A percentile compares a stretch with the other conserved stretches of the same genome.
phyloP scores from a whole-genome alignment of 2,329 filamentous ascomycete species.

The Tolypocladium tropicale region DNA sequence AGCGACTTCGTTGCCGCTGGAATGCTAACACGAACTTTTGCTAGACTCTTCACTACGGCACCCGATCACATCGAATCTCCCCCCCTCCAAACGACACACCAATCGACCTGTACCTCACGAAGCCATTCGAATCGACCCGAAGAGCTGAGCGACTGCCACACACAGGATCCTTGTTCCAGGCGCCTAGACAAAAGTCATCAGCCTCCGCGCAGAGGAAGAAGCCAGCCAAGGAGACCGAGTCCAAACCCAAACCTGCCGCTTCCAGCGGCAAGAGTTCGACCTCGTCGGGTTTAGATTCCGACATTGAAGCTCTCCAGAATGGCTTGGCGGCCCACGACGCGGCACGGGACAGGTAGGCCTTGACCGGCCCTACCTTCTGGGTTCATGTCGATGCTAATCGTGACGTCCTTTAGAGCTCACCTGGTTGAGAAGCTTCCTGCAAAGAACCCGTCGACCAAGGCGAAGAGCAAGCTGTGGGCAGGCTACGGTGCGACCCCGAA shows the following conservation, averaged over 20 bases:
- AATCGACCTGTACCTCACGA: constrained; percentile 47
- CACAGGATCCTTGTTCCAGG: constrained; percentile 40
- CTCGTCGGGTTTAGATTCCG: constrained; percentile 35
- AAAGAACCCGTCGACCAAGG: constrained; percentile 23
- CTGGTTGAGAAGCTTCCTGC: constrained; percentile 22
- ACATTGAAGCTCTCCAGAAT: constrained; percentile 38
- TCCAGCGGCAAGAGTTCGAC: constrained; percentile 21
- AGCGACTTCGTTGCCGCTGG: not conserved
- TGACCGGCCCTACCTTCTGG: constrained; percentile 3
- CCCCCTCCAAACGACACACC: constrained; percentile 33
- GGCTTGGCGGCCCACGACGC: constrained; percentile 25
- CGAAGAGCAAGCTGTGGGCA: constrained; percentile 33
- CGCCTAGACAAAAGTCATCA: constrained; percentile 22
- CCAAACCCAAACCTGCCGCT: constrained; percentile 18
- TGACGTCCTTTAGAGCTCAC: constrained; percentile 20
- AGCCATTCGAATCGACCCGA: constrained; percentile 35
- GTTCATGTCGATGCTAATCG: constrained; percentile 15
- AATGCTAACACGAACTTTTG: not conserved
- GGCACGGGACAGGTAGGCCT: constrained; percentile 23
- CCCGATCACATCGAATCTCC: constrained; percentile 36
- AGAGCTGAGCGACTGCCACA: constrained; percentile 38
- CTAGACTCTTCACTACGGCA: constrained; percentile 45
- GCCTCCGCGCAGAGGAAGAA: constrained; percentile 13
- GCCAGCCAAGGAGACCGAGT: constrained; percentile 17
- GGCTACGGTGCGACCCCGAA: constrained; percentile 25